These are phyloP conservation scores for Boletus bicolor DNA, from an alignment of 768 basidiomycete species.

Conservation along the genomic window DNA sequence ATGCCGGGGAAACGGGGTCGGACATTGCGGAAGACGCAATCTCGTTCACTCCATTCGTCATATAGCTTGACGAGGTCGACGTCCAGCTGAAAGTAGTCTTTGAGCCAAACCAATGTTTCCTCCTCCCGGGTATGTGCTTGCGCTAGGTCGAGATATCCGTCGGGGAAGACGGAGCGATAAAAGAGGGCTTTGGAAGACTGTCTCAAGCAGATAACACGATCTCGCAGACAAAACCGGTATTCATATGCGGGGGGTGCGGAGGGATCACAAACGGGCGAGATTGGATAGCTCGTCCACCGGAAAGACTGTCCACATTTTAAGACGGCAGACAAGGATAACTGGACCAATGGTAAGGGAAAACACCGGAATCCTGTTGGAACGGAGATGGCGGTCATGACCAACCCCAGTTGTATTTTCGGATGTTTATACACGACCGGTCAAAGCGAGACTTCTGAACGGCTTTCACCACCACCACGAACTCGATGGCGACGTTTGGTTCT, in stretches of 20 bases:
- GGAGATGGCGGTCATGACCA: conserved; percentile 4
- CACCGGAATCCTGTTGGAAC: conserved; percentile 47
- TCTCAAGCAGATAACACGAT: conserved; percentile 80
- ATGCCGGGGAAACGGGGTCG: conserved; percentile 74
- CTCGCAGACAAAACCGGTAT: conserved; percentile 75
- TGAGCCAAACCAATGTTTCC: conserved; percentile 72
- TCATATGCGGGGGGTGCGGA: conserved; percentile 44
- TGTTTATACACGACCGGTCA: conserved; percentile 1
- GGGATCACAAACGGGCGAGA: conserved; percentile 13
- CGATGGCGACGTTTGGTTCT: conserved; percentile 52
- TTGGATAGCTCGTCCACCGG: conserved; percentile 62
- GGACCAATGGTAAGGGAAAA: conserved; percentile 58
- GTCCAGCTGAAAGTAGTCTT: conserved; percentile 87
- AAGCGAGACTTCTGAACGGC: not conserved
- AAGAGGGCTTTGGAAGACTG: conserved; percentile 63
- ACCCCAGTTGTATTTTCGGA: conserved; percentile 1
- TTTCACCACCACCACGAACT: conserved; percentile 5
- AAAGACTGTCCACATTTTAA: conserved; percentile 85
- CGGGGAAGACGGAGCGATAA: conserved; percentile 70
- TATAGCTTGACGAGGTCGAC: conserved; percentile 72
- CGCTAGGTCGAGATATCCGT: conserved; percentile 31
- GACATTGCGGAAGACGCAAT: conserved; percentile 69
- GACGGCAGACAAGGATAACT: conserved; percentile 75
- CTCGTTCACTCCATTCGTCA: conserved; percentile 66
- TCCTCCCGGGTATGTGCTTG: conserved; percentile 42